These are phyloP conservation scores for Mucor irregularis DNA, from an alignment of 371 early-diverging fungal species.

Conservation along the genomic window DNA sequence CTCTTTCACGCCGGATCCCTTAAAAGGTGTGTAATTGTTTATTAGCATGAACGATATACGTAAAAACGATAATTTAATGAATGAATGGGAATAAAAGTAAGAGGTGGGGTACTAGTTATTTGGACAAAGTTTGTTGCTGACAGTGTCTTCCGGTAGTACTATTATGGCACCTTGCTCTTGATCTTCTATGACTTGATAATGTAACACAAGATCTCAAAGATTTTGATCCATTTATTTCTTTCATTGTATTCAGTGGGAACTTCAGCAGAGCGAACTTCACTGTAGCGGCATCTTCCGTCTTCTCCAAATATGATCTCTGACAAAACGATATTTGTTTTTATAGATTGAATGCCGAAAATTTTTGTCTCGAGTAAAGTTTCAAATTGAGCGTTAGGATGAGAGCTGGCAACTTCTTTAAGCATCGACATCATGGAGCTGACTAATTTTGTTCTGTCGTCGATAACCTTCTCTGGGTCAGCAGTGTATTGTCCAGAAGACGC, in stretches of 20 bases:
- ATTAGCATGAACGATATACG: no score
- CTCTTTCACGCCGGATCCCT: no score
- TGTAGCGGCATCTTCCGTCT: neutral
- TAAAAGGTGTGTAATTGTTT: no score
- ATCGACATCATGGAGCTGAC: conserved; percentile 7
- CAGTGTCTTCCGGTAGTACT: conserved; percentile 1
- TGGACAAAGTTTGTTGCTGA: no score
- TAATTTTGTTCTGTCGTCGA: conserved; percentile 15
- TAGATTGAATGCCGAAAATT: conserved; percentile 5
- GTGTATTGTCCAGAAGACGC: conserved; percentile 10
- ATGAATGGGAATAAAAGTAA: no score
- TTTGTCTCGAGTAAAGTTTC: conserved; percentile 2
- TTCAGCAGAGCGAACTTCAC: conserved; percentile 6
- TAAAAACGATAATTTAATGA: no score
- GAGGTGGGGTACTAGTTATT: no score
- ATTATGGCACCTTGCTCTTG: conserved; percentile 8
- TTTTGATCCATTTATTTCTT: conserved; percentile 11
- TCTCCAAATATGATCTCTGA: conserved; percentile 6
- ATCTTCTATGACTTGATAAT: conserved; percentile 4
- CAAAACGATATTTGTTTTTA: conserved; percentile 5
- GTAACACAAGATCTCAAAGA: conserved; percentile 11
- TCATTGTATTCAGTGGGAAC: conserved; percentile 5
- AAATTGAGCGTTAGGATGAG: conserved; percentile 9
- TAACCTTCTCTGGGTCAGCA: conserved; percentile 7
- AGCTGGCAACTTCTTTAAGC: conserved; percentile 11